Base-by-base conservation (phyloP, 352 stramenopile genomes). In the Blastocystis sp. region DNA sequence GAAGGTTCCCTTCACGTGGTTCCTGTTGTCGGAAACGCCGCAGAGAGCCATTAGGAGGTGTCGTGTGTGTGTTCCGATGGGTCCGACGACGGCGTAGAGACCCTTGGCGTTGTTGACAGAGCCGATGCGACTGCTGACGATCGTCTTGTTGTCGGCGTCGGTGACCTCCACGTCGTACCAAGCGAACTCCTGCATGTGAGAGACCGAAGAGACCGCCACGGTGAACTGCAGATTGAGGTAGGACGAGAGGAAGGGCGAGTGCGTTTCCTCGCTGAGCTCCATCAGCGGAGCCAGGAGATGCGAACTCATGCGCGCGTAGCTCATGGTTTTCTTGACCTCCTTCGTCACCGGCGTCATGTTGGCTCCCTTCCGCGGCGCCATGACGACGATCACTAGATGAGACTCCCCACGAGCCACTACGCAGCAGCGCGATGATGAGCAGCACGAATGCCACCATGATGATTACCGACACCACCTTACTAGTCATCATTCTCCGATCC, bases 271-370 rank as follows among this genome's bases (percentile, higher is more conserved):
- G 53, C 63, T 40, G 48, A 49, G 18, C 46, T 81, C 69, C 69
- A 81, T 81, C 18, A 81, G 32, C 0, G 69, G 69, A 14, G 69
- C 42, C 34, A 81, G 69, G 14, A 81, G 27, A 44, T 81, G 69
- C 18, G 69, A 63, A 51, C 69, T 81, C 69, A 81, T 81, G 4
- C 69, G 69, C 29, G 69, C 69, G 40, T 81, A 81, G n/a, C 69
- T 81, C 69, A 81, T 81, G 7, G 69, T 81, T 29, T 81, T 81
- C 27, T 81, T 29, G 9, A 81, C 69, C 42, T 81, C 69, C 8
- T 24, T 29, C 53, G 48, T 81, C 49, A 81, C 69, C 2, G 69
- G 69, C 14, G 69, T 81, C n/a, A 40, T 24, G 32, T 27, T 64
- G 0, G 27, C 49, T n/a, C 16, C 36, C n/a, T 81, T 81, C 9